phyloP scores from a whole-genome alignment of 805 yeast species.

The Lipomyces yamadae region DNA sequence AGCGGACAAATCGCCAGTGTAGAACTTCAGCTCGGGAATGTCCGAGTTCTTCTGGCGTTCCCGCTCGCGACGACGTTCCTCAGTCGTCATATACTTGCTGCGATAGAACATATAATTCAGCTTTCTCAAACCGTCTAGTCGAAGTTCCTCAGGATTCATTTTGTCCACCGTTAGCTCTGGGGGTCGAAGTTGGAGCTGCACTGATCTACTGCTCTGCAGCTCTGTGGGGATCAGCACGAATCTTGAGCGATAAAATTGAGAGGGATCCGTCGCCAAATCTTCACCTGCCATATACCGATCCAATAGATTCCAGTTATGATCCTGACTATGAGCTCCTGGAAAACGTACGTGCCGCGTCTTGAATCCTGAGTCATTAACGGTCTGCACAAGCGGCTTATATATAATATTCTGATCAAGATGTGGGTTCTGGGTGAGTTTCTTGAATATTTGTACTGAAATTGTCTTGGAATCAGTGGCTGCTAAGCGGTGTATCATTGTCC shows the following conservation, averaged over 20 bases:
- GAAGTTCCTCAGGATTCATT: slow-evolving; percentile 79
- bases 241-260: slow-evolving; percentile 68
- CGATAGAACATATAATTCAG: slow-evolving; percentile 64
- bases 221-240: slow-evolving; percentile 84
- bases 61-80: slow-evolving; percentile 43
- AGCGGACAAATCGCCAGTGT: slow-evolving; percentile 80
- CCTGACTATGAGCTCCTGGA: slow-evolving; percentile 49
- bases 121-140: slow-evolving; percentile 86
- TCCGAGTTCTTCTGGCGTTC: slow-evolving; percentile 50
- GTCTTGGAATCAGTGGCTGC: slow-evolving; percentile 69
- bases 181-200: slow-evolving; percentile 33
- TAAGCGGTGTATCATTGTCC: slow-evolving; percentile 84
- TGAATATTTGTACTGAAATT: slow-evolving; percentile 78
- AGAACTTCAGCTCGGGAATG: slow-evolving; percentile 77
- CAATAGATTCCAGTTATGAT: slow-evolving; percentile 84
- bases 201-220: slow-evolving; percentile 57
- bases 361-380: slow-evolving; percentile 75
- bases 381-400: slow-evolving; percentile 66
- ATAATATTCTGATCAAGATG: slow-evolving; percentile 37
- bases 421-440: slow-evolving; percentile 29
- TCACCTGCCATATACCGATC: slow-evolving; percentile 94
- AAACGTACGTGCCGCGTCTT: slow-evolving; percentile 62
- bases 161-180: slow-evolving; percentile 51
- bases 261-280: slow-evolving; percentile 62
- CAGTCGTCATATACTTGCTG: slow-evolving; percentile 55